phyloP scores from a whole-genome alignment of 805 yeast genomes.

The Kodamaea neixiangensis region DNA sequence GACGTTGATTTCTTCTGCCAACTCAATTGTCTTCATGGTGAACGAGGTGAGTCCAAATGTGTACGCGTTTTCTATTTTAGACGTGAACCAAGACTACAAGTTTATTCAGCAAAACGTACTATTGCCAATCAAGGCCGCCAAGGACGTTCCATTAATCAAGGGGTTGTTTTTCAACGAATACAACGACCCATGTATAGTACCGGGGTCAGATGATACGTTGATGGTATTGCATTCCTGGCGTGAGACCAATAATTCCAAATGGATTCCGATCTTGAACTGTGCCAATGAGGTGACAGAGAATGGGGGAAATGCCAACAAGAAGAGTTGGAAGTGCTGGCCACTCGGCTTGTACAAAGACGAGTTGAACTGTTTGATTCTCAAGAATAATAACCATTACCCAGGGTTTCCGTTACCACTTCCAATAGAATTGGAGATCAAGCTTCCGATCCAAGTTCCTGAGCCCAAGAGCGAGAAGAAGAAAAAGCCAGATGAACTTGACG shows the following conservation, averaged over 20 bases:
- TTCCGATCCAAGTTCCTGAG: constrained; percentile 53
- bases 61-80: constrained; percentile 50
- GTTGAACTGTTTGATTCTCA: constrained; percentile 71
- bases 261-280: constrained; percentile 83
- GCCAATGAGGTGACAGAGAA: constrained; percentile 44
- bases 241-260: constrained; percentile 68
- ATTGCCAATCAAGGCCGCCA: constrained; percentile 31
- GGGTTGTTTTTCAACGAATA: constrained; percentile 82
- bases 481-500: constrained; percentile 16
- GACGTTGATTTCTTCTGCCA: constrained; percentile 64
- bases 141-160: constrained; percentile 44
- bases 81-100: constrained; percentile 43
- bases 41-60: constrained; percentile 38
- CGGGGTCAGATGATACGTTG: constrained; percentile 73
- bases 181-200: constrained; percentile 86
- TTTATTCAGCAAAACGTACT: constrained; percentile 41
- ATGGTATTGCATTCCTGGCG: constrained; percentile 79
- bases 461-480: constrained; percentile 17
- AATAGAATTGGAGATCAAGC: constrained; percentile 66
- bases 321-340: constrained; percentile 81
- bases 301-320: constrained; percentile 47
- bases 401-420: constrained; percentile 84
- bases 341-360: constrained; percentile 72
- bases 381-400: constrained; percentile 66
- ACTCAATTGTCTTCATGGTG: constrained; percentile 53